These are phyloP conservation scores for Leishmania turanica DNA, from an alignment of 208 protist genomes.

Conservation along the genomic window DNA sequence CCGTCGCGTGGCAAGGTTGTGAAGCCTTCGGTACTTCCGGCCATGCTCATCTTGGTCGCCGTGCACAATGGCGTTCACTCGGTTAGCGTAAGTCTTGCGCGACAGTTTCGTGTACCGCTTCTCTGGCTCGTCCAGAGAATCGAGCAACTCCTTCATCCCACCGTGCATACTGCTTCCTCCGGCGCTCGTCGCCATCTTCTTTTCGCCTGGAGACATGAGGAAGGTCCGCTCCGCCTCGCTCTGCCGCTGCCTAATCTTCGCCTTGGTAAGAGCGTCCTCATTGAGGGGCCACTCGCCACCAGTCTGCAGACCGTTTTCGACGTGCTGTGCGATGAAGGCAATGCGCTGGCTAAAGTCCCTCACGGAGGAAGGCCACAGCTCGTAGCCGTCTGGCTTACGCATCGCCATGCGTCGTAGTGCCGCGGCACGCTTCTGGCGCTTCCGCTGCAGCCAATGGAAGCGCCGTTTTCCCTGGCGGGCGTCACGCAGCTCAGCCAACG, in stretches of 20 bases:
- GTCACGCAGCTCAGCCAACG: slow-evolving; percentile 76
- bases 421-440: slow-evolving; percentile 70
- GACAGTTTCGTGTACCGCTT: slow-evolving; percentile 84
- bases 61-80: slow-evolving; percentile 86
- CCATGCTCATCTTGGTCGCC: slow-evolving; percentile 90
- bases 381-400: slow-evolving; percentile 72
- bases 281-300: slow-evolving; percentile 82
- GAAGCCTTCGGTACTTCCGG: slow-evolving; percentile 70
- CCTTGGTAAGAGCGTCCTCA: slow-evolving; percentile 49
- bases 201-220: slow-evolving; percentile 57
- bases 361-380: slow-evolving; percentile 69
- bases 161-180: slow-evolving; percentile 18
- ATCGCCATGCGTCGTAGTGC: slow-evolving; percentile 72
- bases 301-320: slow-evolving; percentile 86
- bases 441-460: slow-evolving; percentile 87
- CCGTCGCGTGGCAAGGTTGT: slow-evolving; percentile 43
- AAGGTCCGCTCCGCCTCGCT: slow-evolving; percentile 70
- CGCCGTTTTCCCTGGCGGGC: slow-evolving; percentile 76
- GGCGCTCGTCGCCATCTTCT: slow-evolving; percentile 21
- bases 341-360: slow-evolving; percentile 86
- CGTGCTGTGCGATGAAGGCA: slow-evolving; percentile 87
- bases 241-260: slow-evolving; percentile 56
- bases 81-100: slow-evolving; percentile 81
- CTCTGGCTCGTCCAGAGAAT: slow-evolving; percentile 39
- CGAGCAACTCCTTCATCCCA: slow-evolving; percentile 63